These are phyloP conservation scores for Agarophyton chilense DNA, from an alignment of 23 red algal species.

Conservation along the genomic window DNA sequence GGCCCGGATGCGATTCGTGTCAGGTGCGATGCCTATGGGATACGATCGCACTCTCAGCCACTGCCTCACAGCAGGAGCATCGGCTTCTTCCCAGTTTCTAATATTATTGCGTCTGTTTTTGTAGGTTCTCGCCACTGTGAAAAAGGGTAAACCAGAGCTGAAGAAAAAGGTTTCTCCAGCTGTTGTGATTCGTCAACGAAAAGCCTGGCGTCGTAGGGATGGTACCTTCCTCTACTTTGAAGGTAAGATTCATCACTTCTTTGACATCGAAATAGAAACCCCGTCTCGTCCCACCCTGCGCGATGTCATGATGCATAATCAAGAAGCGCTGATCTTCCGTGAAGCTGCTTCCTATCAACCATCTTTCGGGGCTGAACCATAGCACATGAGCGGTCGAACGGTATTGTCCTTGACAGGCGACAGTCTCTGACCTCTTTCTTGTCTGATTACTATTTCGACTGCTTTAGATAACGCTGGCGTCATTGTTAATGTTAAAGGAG, in stretches of 20 bases:
- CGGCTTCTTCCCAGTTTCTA: too few relatives aligned
- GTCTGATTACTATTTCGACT: neutral
- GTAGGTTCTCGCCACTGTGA: slow-evolving; percentile 93
- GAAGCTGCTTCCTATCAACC: slow-evolving; percentile 41
- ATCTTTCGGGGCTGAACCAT: slow-evolving; percentile 97
- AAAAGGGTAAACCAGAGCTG: slow-evolving; percentile 99
- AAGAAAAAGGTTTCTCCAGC: slow-evolving; percentile 97
- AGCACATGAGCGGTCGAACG: neutral
- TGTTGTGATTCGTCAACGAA: slow-evolving; percentile 94
- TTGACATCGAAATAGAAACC: neutral
- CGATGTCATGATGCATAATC: slow-evolving; percentile 39
- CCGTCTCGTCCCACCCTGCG: neutral
- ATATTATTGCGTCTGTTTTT: neutral
- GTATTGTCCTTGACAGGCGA: neutral
- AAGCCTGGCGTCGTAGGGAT: slow-evolving; percentile 95
- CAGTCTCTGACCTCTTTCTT: slow-evolving; percentile 1
- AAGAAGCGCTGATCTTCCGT: slow-evolving; percentile 24
- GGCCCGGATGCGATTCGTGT: neutral
- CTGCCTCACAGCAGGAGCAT: too few relatives aligned
- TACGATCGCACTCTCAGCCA: too few relatives aligned
- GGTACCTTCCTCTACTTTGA: slow-evolving; percentile 94
- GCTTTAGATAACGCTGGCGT: slow-evolving; percentile 97
- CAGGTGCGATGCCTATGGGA: too few relatives aligned
- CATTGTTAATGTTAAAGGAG: slow-evolving; percentile 98
- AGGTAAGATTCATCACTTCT: slow-evolving; percentile 62